Evolutionary conservation across 2,329 filamentous ascomycete species (phyloP).

Genomic region (Karstenula rhodostoma): DNA sequence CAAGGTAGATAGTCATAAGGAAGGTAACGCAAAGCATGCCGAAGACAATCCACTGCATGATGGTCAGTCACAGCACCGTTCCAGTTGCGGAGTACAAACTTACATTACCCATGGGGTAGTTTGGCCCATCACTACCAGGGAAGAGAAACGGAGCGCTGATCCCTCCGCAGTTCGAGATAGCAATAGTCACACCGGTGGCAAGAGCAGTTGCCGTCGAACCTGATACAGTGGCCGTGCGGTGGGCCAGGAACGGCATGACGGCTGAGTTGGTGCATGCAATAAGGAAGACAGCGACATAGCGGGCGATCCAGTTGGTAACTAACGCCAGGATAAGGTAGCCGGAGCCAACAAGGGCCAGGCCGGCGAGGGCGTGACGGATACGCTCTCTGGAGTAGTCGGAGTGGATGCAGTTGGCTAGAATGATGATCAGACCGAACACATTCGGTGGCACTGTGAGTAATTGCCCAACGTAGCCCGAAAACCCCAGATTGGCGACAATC

Average conservation of each 20-base stretch:
- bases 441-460: slow-evolving; percentile 73
- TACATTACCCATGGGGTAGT: slow-evolving; percentile 32
- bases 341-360: slow-evolving; percentile 24
- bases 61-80: neutral
- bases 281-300: slow-evolving; percentile 31
- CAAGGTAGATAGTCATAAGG: slow-evolving; percentile 30
- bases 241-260: slow-evolving; percentile 31
- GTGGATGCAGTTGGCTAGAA: slow-evolving; percentile 30
- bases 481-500: slow-evolving; percentile 67
- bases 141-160: slow-evolving; percentile 33
- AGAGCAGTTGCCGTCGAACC: slow-evolving; percentile 33
- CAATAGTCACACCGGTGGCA: slow-evolving; percentile 32
- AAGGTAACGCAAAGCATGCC: slow-evolving; percentile 28
- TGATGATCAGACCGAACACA: slow-evolving; percentile 65
- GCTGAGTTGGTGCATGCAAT: slow-evolving; percentile 33
- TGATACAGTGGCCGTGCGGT: slow-evolving; percentile 31
- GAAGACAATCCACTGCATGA: slow-evolving; percentile 30
- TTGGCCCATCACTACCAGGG: slow-evolving; percentile 25
- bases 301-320: slow-evolving; percentile 31
- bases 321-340: slow-evolving; percentile 31
- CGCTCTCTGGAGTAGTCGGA: slow-evolving; percentile 33
- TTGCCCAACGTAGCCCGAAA: slow-evolving; percentile 66
- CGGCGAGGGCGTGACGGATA: slow-evolving; percentile 30
- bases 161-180: slow-evolving; percentile 31
- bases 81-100: neutral